A percentile compares a stretch with the other conserved stretches of the same genome.
These are phyloP conservation scores for Suillus spraguei DNA, from an alignment of 768 basidiomycete species.

Conservation along the genomic window DNA sequence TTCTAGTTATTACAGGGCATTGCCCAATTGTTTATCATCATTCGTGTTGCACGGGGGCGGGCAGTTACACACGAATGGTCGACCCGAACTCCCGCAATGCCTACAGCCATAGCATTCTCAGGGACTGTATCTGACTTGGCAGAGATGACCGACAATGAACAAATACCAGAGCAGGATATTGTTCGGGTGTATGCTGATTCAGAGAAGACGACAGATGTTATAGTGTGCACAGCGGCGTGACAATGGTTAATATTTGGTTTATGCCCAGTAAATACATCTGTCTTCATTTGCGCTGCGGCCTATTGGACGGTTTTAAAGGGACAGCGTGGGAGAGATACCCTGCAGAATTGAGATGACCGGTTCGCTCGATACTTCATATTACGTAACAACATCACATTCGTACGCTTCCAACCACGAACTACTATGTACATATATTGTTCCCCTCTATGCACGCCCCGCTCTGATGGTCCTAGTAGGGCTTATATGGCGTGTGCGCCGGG, in stretches of 20 bases:
- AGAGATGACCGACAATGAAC: background rate
- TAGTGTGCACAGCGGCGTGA: no score
- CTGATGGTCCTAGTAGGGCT: background rate
- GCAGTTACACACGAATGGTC: conserved; percentile 18
- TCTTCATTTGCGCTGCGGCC: background rate
- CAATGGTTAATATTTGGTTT: background rate
- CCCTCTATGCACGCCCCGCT: background rate
- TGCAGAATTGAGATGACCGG: background rate
- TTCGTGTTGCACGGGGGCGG: conserved; percentile 36
- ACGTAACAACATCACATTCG: background rate
- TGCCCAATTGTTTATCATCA: conserved; percentile 37
- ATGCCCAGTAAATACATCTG: no score
- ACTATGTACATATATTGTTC: background rate
- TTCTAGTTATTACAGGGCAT: conserved; percentile 29
- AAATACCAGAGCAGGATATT: background rate
- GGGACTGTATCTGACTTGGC: background rate
- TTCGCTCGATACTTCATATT: background rate
- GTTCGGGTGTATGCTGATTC: background rate
- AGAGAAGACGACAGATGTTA: background rate
- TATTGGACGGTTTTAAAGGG: background rate
- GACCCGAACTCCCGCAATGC: background rate
- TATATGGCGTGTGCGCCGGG: background rate
- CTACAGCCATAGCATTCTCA: background rate
- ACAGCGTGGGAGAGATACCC: background rate
- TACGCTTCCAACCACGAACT: background rate